These are phyloP conservation scores for Prunus mume DNA, from an alignment of 306 rosid genomes.

Conservation along the genomic window DNA sequence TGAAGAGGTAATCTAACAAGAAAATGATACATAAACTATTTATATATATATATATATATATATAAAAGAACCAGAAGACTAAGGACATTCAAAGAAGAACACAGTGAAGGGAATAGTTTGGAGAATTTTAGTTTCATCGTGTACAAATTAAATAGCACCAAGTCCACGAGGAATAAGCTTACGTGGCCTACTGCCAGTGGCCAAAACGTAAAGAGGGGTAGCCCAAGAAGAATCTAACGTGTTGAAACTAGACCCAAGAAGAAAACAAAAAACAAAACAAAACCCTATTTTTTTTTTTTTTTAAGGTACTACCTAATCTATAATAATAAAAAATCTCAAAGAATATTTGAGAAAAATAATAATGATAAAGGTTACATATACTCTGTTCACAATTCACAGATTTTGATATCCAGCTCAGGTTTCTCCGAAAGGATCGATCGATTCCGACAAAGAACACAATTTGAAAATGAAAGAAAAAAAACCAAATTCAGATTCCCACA, in stretches of 20 bases:
- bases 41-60: background rate
- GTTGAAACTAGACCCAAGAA: slow-evolving; percentile 20
- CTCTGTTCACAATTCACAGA: background rate
- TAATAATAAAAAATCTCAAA: background rate
- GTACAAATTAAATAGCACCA: slow-evolving; percentile 15
- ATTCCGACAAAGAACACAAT: background rate
- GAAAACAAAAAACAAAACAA: slow-evolving; percentile 36
- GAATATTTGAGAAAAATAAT: background rate
- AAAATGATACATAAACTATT: background rate
- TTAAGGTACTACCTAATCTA: background rate
- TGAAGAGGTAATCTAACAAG: background rate
- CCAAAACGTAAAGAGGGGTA: slow-evolving; percentile 25
- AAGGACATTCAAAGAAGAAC: background rate
- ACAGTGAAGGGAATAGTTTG: background rate
- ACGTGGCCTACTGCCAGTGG: slow-evolving; percentile 49
- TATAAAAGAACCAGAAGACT: background rate
- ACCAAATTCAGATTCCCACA: background rate
- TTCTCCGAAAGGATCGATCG: slow-evolving; percentile 13
- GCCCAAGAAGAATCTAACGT: slow-evolving; percentile 44
- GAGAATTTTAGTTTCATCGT: background rate
- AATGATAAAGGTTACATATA: background rate
- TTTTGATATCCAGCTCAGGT: slow-evolving; percentile 13
- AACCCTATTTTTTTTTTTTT: slow-evolving; percentile 12
- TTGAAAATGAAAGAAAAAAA: background rate
- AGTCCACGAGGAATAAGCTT: slow-evolving; percentile 42